phyloP scores from a whole-genome alignment of 164 flowering plant species.

The Warburgia ugandensis region DNA sequence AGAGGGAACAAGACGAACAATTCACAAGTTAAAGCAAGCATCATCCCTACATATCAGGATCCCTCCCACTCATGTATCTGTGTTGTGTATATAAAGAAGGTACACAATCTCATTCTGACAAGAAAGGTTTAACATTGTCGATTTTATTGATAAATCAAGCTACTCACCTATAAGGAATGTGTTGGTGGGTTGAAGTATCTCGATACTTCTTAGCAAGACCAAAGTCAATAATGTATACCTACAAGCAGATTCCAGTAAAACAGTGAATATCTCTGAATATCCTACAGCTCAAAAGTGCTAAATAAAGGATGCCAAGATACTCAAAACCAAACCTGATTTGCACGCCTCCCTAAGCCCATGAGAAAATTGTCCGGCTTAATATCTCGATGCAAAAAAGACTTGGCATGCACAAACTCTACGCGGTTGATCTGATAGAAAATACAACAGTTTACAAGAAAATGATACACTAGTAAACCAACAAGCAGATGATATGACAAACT shows the following conservation, averaged over 20 bases:
- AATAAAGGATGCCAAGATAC: too few species aligned
- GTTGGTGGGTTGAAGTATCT: conserved; percentile 55
- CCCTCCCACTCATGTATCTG: too few species aligned
- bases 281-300: too few species aligned
- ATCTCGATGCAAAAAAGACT: conserved; percentile 78
- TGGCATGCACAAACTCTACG: conserved; percentile 73
- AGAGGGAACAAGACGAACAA: too few species aligned
- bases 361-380: conserved; percentile 88
- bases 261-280: too few species aligned
- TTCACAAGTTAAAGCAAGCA: too few species aligned
- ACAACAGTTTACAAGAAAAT: not conserved
- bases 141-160: too few species aligned
- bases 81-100: too few species aligned
- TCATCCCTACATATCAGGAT: too few species aligned
- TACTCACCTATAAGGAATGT: conserved; percentile 77
- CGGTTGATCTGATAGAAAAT: conserved; percentile 58
- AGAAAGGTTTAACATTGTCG: not conserved
- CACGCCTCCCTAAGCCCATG: conserved; percentile 91
- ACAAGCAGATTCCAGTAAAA: conserved; percentile 10
- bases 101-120: too few species aligned
- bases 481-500: not conserved
- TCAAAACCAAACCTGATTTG: conserved; percentile 80
- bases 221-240: conserved; percentile 58
- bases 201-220: conserved; percentile 62
- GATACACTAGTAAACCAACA: not conserved